These are phyloP conservation scores for Centrapalus pauciflorus DNA, from an alignment of 129 eudicot genomes.

Conservation along the genomic window DNA sequence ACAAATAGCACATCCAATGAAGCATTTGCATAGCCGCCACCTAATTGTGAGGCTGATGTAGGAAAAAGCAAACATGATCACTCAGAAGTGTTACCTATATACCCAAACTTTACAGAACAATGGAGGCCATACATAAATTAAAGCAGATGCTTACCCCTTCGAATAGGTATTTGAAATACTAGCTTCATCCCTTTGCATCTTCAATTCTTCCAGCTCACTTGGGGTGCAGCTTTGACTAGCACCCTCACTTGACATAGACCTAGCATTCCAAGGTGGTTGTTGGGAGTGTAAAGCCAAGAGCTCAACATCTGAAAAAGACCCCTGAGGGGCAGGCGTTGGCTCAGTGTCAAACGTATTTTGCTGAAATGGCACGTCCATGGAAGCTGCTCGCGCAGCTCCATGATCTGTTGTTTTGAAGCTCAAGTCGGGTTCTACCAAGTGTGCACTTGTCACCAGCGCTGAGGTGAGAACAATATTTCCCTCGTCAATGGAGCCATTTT, in stretches of 20 bases:
- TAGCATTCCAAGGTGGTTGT: slow-evolving; percentile 28
- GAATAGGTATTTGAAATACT: slow-evolving; percentile 61
- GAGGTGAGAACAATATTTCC: slow-evolving; percentile 35
- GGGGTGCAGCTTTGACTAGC: slow-evolving; percentile 35
- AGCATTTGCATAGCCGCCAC: neutral
- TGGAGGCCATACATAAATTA: neutral
- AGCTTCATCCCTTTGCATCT: slow-evolving; percentile 27
- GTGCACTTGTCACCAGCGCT: slow-evolving; percentile 33
- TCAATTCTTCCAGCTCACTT: slow-evolving; percentile 40
- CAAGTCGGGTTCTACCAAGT: slow-evolving; percentile 55
- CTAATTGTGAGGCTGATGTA: neutral
- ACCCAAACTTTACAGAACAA: neutral
- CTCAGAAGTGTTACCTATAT: neutral
- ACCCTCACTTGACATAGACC: slow-evolving; percentile 33
- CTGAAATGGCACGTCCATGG: slow-evolving; percentile 37
- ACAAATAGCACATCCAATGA: neutral
- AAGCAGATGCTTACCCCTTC: slow-evolving; percentile 53
- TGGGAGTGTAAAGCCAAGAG: slow-evolving; percentile 38
- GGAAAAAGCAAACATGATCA: neutral
- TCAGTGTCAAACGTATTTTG: slow-evolving; percentile 36
- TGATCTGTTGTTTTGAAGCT: slow-evolving; percentile 35
- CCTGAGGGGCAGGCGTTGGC: slow-evolving; percentile 35
- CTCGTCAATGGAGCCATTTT: slow-evolving; percentile 39
- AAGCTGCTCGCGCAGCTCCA: slow-evolving; percentile 30
- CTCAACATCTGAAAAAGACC: slow-evolving; percentile 41